These are phyloP conservation scores for Aurinia saxatilis DNA, from an alignment of 345 rosid species.

Conservation along the genomic window DNA sequence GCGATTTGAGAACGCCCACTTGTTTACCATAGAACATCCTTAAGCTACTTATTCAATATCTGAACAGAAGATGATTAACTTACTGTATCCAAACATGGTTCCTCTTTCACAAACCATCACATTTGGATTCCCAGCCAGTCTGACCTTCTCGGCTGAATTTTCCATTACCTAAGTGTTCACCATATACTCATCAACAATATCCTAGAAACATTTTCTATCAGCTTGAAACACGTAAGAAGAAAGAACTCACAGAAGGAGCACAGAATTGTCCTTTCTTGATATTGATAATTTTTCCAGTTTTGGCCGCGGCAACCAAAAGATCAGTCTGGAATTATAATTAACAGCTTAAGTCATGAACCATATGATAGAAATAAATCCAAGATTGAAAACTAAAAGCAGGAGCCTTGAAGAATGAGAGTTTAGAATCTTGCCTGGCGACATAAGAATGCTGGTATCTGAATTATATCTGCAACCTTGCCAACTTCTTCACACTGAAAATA, in stretches of 20 bases:
- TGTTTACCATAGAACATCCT: background rate
- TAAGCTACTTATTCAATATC: background rate
- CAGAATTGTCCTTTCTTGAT: conserved; percentile 97
- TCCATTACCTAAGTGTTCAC: conserved; percentile 58
- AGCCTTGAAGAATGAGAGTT: background rate
- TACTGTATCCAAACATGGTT: conserved; percentile 98
- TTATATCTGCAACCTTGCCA: conserved; percentile 83
- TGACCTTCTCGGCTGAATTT: conserved; percentile 85
- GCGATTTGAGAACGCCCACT: conserved; percentile 10
- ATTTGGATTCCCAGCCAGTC: conserved; percentile 88
- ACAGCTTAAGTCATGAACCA: conserved; percentile 14
- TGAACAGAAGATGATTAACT: conserved; percentile 31
- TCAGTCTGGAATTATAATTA: conserved; percentile 57
- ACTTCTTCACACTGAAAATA: conserved; percentile 71
- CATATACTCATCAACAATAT: conserved; percentile 9
- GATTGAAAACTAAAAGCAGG: conserved; percentile 9
- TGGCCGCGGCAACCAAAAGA: conserved; percentile 92
- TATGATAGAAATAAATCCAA: background rate
- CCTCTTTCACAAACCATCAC: conserved; percentile 99
- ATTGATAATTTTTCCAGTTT: conserved; percentile 88
- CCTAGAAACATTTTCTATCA: background rate
- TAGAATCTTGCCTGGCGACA: conserved; percentile 74
- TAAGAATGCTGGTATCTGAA: conserved; percentile 95
- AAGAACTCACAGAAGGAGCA: conserved; percentile 74
- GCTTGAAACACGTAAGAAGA: conserved; percentile 6